These are phyloP conservation scores for Rhodamnia rubescens DNA, from an alignment of 345 rosid genomes.

Conservation along the genomic window DNA sequence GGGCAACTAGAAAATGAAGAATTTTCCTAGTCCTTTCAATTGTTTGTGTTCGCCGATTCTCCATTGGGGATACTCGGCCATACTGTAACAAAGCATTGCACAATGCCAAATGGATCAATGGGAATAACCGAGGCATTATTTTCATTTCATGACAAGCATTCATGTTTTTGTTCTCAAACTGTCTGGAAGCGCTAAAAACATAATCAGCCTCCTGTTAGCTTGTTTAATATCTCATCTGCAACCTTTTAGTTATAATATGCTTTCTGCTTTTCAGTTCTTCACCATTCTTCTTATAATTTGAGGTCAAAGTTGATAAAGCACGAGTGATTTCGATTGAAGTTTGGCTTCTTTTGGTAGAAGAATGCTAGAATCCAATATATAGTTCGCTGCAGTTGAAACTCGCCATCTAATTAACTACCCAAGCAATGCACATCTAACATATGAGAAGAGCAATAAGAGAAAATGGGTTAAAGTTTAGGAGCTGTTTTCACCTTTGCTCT, in stretches of 20 bases:
- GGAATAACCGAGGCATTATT: not conserved
- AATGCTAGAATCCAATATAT: not conserved
- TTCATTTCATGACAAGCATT: not conserved
- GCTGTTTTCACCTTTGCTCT: not conserved
- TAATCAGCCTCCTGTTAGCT: not conserved
- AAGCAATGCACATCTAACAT: not conserved
- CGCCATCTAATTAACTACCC: not conserved
- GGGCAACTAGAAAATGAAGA: not conserved
- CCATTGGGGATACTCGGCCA: not conserved
- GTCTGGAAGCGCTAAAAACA: not conserved
- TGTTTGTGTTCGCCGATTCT: not conserved
- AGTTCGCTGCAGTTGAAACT: not conserved
- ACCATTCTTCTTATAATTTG: not conserved
- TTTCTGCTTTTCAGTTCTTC: not conserved
- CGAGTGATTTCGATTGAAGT: not conserved
- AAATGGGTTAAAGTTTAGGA: not conserved
- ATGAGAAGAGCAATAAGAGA: not conserved
- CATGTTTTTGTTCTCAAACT: not conserved
- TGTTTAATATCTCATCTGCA: not conserved
- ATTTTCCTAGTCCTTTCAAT: not conserved
- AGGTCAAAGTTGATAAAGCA: not conserved
- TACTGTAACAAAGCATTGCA: not conserved
- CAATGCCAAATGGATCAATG: not conserved
- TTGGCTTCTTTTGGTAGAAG: not conserved
- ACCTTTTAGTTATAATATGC: not conserved